Evolutionary conservation across 2,329 filamentous ascomycete genomes (phyloP).

Genomic region (Incumbomyces lentus): DNA sequence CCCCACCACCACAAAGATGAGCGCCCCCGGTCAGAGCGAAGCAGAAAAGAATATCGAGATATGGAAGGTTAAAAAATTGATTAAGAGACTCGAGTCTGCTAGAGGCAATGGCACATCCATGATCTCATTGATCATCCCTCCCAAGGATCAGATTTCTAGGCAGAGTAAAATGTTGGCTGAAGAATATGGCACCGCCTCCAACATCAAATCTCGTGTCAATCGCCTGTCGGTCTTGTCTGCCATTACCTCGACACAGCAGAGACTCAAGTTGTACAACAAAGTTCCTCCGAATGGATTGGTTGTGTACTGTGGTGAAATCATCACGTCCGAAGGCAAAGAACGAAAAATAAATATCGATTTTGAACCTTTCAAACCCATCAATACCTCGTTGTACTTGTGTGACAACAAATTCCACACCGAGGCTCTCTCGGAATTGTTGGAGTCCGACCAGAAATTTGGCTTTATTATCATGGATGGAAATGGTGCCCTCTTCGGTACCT

Average conservation of each 20-base stretch:
- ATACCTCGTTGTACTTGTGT: constrained; percentile 96
- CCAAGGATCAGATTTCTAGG: constrained; percentile 95
- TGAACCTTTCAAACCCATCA: constrained; percentile 99
- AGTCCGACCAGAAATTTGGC: constrained; percentile 97
- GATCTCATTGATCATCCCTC: constrained; percentile 99
- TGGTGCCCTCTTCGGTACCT: constrained; percentile 88
- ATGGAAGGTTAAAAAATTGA: constrained; percentile 97
- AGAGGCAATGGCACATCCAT: constrained; percentile 98
- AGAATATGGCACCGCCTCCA: constrained; percentile 98
- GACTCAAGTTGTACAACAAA: constrained; percentile 98
- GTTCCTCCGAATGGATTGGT: constrained; percentile 95
- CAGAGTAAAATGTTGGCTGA: constrained; percentile 99
- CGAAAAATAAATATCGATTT: constrained; percentile 99
- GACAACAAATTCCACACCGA: constrained; percentile 99
- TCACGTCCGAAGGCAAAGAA: constrained; percentile 97
- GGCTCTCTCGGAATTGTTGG: constrained; percentile 87
- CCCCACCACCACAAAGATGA: constrained; percentile 53
- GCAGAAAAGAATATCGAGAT: constrained; percentile 94
- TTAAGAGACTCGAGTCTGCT: constrained; percentile 94
- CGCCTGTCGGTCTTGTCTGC: constrained; percentile 94
- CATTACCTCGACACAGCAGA: constrained; percentile 97
- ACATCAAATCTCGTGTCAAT: constrained; percentile 99
- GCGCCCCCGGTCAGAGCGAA: constrained; percentile 75
- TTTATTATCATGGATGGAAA: constrained; percentile 99
- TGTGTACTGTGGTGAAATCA: constrained; percentile 99